phyloP scores from a whole-genome alignment of 2,329 filamentous ascomycete species.

The Meredithiella fracta region DNA sequence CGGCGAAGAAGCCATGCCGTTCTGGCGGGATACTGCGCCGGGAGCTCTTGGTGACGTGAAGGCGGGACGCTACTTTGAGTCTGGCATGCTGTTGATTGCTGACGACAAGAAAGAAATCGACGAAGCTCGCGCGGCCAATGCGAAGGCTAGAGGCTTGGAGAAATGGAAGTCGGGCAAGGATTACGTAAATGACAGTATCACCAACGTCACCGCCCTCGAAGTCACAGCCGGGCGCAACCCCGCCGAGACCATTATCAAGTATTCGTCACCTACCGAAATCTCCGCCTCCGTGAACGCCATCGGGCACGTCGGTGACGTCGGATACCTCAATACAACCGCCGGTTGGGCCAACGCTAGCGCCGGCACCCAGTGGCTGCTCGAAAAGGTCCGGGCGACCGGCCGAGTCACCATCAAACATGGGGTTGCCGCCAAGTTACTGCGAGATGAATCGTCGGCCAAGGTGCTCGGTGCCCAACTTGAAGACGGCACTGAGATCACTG shows the following conservation, averaged over 20 bases:
- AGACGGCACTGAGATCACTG: conserved; percentile 34
- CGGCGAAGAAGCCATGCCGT: conserved; percentile 49
- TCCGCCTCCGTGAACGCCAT: conserved; percentile 29
- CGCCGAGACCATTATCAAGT: conserved; percentile 26
- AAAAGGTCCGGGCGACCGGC: conserved; percentile 35
- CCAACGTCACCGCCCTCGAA: conserved; percentile 40
- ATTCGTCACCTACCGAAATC: conserved; percentile 31
- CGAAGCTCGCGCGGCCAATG: conserved; percentile 33
- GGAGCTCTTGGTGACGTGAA: conserved; percentile 33
- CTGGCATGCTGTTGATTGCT: conserved; percentile 49
- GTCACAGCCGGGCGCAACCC: conserved; percentile 23
- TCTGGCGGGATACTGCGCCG: conserved; percentile 44
- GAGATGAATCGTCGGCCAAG: conserved; percentile 22
- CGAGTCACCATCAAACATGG: conserved; percentile 40
- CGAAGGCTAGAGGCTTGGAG: conserved; percentile 48
- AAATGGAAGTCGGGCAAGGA: conserved; percentile 32
- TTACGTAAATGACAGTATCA: conserved; percentile 44
- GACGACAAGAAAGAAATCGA: conserved; percentile 29
- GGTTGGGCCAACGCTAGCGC: conserved; percentile 70
- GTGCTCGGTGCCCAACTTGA: conserved; percentile 36
- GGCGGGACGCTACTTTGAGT: conserved; percentile 52
- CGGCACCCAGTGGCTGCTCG: conserved; percentile 48
- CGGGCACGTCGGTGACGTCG: conserved; percentile 42
- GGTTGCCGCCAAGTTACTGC: conserved; percentile 29
- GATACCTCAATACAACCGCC: conserved; percentile 56